Conservation (phyloP, 1,284 basidiomycete genomes). For the Tylopilus orsonianus region DNA sequence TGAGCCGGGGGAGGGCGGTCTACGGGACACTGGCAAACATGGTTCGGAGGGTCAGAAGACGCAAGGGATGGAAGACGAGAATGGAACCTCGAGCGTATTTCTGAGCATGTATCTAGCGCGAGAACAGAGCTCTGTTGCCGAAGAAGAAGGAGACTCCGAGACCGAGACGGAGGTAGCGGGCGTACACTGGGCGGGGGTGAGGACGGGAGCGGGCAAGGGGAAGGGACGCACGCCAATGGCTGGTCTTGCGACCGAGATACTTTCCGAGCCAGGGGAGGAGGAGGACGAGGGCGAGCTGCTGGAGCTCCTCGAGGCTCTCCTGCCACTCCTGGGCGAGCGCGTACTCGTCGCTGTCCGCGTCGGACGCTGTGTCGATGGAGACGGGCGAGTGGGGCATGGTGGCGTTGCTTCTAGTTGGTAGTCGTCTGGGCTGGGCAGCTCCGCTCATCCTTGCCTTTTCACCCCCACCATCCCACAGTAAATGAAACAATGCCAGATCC, state of each 20-base stretch:
- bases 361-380: conserved; percentile 50
- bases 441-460: conserved; percentile 15
- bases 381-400: conserved; percentile 44
- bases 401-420: conserved; percentile 6
- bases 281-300: conserved; percentile 77
- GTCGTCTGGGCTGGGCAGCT: no score
- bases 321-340: conserved; percentile 90
- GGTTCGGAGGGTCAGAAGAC: conserved; percentile 40
- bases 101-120: conserved; percentile 20
- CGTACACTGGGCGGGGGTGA: conserved; percentile 53
- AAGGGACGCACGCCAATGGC: conserved; percentile 72
- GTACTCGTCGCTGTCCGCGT: conserved; percentile 66
- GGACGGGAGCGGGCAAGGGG: conserved; percentile 10
- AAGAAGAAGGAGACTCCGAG: conserved; percentile 68
- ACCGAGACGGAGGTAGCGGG: conserved; percentile 68
- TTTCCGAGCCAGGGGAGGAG: conserved; percentile 86
- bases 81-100: conserved; percentile 33
- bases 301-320: conserved; percentile 82
- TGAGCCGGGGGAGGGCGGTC: conserved; percentile 43
- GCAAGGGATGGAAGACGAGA: conserved; percentile 26
- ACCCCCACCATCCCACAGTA: conserved; percentile 26
- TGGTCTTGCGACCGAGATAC: conserved; percentile 84
- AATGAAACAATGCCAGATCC: conserved; percentile 48
- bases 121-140: conserved; percentile 36
- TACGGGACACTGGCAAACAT: conserved; percentile 40